These are phyloP conservation scores for Lonicera japonica DNA, from an alignment of 129 eudicot species.

Conservation along the genomic window DNA sequence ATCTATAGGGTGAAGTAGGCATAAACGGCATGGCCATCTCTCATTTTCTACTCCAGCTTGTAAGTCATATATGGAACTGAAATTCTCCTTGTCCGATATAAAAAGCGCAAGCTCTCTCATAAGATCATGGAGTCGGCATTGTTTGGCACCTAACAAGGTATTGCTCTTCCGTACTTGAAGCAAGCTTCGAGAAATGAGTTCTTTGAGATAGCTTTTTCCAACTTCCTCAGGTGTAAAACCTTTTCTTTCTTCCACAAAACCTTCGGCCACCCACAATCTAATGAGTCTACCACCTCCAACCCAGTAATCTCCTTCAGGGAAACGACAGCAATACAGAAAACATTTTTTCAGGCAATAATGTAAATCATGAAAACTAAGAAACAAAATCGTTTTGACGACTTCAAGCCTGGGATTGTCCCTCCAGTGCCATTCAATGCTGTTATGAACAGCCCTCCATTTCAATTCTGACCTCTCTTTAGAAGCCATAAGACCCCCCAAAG, in stretches of 20 bases:
- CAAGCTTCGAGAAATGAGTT: background rate
- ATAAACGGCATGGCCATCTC: background rate
- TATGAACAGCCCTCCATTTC: background rate
- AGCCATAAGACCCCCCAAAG: conserved; percentile 1
- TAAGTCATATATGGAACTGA: background rate
- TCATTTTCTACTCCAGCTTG: background rate
- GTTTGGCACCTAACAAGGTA: background rate
- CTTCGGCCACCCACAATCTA: conserved; percentile 13
- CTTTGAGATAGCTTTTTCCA: conserved; percentile 10
- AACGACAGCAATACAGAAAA: conserved; percentile 12
- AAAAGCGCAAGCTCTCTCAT: conserved; percentile 22
- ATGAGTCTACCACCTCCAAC: conserved; percentile 1
- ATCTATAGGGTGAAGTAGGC: background rate
- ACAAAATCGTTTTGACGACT: background rate
- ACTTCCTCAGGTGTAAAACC: background rate
- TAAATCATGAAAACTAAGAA: conserved; percentile 1
- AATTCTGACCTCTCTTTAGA: background rate
- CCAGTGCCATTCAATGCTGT: background rate
- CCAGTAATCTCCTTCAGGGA: conserved; percentile 8
- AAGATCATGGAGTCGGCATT: conserved; percentile 18
- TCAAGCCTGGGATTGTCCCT: background rate
- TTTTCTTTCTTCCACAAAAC: conserved; percentile 1
- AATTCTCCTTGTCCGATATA: background rate
- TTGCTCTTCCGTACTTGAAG: background rate
- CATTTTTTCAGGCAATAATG: conserved; percentile 3